Evolutionary conservation across 1,284 basidiomycete genomes (phyloP), one percentile per base, ranked within the genome.

Genomic region (Ustilago trichophora): DNA sequence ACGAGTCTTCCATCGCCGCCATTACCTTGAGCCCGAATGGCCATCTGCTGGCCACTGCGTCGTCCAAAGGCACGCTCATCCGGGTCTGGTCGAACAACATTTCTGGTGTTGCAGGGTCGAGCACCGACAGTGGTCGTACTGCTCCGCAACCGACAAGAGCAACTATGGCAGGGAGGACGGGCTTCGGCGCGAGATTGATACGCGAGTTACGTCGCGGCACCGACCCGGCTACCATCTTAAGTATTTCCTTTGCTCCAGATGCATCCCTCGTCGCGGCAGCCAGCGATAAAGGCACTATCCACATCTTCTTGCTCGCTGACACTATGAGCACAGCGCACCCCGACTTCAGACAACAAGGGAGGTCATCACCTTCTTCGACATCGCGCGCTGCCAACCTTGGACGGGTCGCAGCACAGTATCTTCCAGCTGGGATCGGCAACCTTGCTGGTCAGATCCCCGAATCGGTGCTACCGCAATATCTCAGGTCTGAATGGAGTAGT

Each of bases 251-350:
- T 35, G 50, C 65, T 11, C 72, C 72, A 11, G 75, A 78, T 32
- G 49, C 41, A 10, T 60, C 53, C 0, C 34, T 58, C 3, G 29
- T 78, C 7, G 76, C 76, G 3, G 73, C 68, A 19, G 76, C 66
- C 2, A 78, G 76, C 36, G 76, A 78, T 51, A 78, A 74, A 49
- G 76, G 76, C 10, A 78, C 75, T 0, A 60, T 78, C 24, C 76
- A 78, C 44, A 59, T 78, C 43, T 78, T 77, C 36, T 37, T 59
- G 0, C 59, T 77, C n/a, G 19, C 41, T 6, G 42, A 32, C 3
- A 3, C 19, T 6, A n/a, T 9, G 8, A 9, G 8, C 6, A 16
- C 31, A 6, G 4, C 18, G 13, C n/a, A 13, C n/a, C 21, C 21
- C 16, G 36, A 18, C 3, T 7, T 25, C 2, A 36, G 43, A 32